phyloP scores from a whole-genome alignment of 345 rosid genomes.

The Hibiscus tridactylites region DNA sequence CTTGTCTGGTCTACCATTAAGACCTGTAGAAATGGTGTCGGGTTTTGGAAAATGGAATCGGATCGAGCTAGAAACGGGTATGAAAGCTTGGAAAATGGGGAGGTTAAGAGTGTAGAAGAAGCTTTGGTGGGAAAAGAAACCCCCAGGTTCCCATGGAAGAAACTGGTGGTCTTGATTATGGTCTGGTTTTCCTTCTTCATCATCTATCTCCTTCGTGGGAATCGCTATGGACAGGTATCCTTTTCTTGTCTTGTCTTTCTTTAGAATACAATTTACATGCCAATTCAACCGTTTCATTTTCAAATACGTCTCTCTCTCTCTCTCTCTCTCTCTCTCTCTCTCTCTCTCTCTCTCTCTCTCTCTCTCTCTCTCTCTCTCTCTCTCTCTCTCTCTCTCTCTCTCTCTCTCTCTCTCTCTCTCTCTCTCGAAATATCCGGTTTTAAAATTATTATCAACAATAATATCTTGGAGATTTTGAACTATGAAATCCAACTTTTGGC shows the following conservation, averaged over 20 bases:
- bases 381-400: too few species aligned
- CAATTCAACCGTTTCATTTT: too few species aligned
- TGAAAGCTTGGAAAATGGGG: conserved; percentile 32
- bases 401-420: too few species aligned
- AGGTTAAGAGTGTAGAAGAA: conserved; percentile 15
- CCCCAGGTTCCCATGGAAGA: conserved; percentile 58
- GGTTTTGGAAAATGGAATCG: conserved; percentile 58
- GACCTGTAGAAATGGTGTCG: conserved; percentile 61
- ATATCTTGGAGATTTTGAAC: too few species aligned
- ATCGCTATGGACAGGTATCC: conserved; percentile 50
- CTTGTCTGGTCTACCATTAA: conserved; percentile 69
- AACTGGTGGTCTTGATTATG: conserved; percentile 49
- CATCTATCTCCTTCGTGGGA: conserved; percentile 64
- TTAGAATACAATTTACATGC: too few species aligned
- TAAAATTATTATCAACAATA: too few species aligned
- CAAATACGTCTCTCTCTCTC: too few species aligned
- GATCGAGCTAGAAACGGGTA: conserved; percentile 23
- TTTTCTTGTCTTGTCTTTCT: neutral
- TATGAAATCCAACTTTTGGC: too few species aligned
- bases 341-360: too few species aligned
- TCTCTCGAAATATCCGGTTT: too few species aligned
- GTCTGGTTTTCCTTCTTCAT: conserved; percentile 72
- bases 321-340: too few species aligned
- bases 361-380: too few species aligned
- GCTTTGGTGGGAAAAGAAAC: conserved; percentile 33